phyloP scores from a whole-genome alignment of 345 rosid species.

The Salix arbutifolia region DNA sequence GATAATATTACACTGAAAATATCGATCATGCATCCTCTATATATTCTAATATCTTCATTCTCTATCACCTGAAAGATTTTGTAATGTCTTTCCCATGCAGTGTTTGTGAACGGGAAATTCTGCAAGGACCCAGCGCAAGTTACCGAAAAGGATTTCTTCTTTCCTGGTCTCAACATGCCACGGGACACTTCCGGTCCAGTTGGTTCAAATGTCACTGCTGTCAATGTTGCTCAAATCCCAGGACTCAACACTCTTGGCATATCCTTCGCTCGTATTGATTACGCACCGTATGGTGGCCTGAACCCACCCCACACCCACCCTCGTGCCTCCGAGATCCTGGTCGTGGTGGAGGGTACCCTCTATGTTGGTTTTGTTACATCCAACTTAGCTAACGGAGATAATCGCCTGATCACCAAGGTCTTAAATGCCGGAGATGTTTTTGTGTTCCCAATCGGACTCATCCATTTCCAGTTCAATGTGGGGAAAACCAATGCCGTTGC shows the following conservation, averaged over 20 bases:
- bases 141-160: not conserved
- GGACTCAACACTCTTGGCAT: constrained; percentile 15
- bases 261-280: not conserved
- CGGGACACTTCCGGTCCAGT: not conserved
- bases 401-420: constrained; percentile 9
- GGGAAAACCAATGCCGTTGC: not conserved
- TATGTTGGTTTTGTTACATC: constrained; percentile 11
- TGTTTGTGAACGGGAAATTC: constrained; percentile 7
- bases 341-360: not conserved
- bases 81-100: not conserved
- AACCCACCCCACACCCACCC: constrained; percentile 1
- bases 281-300: not conserved
- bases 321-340: not conserved
- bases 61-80: not conserved
- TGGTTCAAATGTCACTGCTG: not conserved
- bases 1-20: not conserved
- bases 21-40: not conserved
- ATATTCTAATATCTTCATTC: not conserved
- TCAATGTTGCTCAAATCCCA: not conserved
- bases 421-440: constrained; percentile 2
- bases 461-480: constrained; percentile 3
- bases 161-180: not conserved
- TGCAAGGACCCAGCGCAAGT: constrained; percentile 7
- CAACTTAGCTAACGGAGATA: not conserved
- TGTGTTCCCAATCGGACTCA: constrained; percentile 6